Evolutionary conservation across 2,329 filamentous ascomycete species (phyloP).

Genomic region (Microcyclosporella mali): DNA sequence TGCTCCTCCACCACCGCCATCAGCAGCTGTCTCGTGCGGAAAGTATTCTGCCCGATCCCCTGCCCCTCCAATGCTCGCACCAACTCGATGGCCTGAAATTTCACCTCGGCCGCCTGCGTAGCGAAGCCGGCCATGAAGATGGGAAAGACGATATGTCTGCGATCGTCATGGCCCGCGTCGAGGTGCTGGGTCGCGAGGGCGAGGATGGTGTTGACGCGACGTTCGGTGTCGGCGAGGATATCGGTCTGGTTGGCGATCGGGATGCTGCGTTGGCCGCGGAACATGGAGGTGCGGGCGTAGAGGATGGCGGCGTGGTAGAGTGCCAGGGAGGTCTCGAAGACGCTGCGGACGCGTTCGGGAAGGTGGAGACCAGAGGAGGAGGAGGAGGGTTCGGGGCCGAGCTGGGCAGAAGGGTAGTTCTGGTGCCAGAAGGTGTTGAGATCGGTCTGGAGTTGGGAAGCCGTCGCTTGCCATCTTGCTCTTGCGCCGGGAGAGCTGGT

Average conservation of each 20-base stretch:
- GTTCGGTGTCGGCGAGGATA: constrained; percentile 39
- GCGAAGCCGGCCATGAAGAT: constrained; percentile 50
- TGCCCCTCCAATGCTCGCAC: constrained; percentile 44
- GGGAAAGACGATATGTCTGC: constrained; percentile 47
- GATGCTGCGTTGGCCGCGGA: constrained; percentile 42
- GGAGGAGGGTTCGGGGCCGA: constrained; percentile 17
- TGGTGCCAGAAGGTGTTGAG: constrained; percentile 26
- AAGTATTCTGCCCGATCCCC: constrained; percentile 43
- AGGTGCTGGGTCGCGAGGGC: constrained; percentile 35
- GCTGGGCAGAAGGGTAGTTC: constrained; percentile 22
- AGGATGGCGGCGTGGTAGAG: constrained; percentile 46
- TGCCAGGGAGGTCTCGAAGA: constrained; percentile 40
- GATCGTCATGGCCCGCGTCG: constrained; percentile 5
- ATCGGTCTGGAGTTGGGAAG: constrained; percentile 25
- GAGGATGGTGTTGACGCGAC: constrained; percentile 42
- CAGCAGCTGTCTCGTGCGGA: constrained; percentile 41
- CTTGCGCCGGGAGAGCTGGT: constrained; percentile 16
- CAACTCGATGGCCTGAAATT: constrained; percentile 44
- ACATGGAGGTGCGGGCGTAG: constrained; percentile 51
- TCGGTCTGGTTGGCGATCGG: constrained; percentile 21
- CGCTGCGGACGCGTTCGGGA: constrained; percentile 17
- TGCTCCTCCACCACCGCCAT: constrained; percentile 46
- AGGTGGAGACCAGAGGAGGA: constrained; percentile 28
- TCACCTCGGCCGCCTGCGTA: constrained; percentile 35
- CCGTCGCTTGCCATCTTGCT: constrained; percentile 23